Evolutionary conservation across 495 filamentous ascomycete genomes (phyloP).

Genomic region (Venustampulla echinocandica): DNA sequence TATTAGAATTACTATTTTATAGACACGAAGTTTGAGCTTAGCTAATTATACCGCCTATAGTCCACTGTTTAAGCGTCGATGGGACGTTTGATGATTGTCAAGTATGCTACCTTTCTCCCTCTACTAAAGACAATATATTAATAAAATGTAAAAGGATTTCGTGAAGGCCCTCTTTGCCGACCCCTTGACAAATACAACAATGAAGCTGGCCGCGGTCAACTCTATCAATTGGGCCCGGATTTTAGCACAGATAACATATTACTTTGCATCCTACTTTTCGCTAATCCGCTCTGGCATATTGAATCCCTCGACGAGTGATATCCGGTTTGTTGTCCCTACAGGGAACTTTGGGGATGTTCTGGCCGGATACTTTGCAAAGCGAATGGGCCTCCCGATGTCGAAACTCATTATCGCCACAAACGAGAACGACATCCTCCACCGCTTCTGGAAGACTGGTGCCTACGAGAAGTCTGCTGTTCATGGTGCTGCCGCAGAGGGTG

Average conservation of each 20-base stretch:
- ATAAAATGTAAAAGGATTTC: constrained; percentile 70
- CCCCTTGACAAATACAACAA: constrained; percentile 57
- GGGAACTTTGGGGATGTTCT: constrained; percentile 98
- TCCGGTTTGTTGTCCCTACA: constrained; percentile 78
- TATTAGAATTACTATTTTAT: no score
- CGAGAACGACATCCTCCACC: constrained; percentile 84
- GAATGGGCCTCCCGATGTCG: constrained; percentile 77
- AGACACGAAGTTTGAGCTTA: no score
- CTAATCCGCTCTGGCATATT: no score
- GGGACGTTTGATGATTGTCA: constrained; percentile 96
- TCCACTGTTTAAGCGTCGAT: constrained; percentile 76
- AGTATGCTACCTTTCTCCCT: no score
- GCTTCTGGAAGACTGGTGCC: constrained; percentile 73
- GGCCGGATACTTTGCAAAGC: constrained; percentile 82
- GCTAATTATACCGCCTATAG: no score
- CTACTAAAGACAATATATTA: no score
- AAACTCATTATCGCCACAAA: constrained; percentile 80
- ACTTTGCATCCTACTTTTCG: constrained; percentile 82
- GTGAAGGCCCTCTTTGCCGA: constrained; percentile 90
- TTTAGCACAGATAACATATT: constrained; percentile 88
- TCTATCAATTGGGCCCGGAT: constrained; percentile 89
- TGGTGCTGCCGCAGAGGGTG: constrained; percentile 45
- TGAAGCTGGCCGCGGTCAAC: constrained; percentile 80
- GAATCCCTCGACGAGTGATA: constrained; percentile 42
- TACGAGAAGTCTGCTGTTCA: constrained; percentile 69